Evolutionary conservation across 23 red algal genomes (phyloP).

Genomic region (Agarophyton chilense): DNA sequence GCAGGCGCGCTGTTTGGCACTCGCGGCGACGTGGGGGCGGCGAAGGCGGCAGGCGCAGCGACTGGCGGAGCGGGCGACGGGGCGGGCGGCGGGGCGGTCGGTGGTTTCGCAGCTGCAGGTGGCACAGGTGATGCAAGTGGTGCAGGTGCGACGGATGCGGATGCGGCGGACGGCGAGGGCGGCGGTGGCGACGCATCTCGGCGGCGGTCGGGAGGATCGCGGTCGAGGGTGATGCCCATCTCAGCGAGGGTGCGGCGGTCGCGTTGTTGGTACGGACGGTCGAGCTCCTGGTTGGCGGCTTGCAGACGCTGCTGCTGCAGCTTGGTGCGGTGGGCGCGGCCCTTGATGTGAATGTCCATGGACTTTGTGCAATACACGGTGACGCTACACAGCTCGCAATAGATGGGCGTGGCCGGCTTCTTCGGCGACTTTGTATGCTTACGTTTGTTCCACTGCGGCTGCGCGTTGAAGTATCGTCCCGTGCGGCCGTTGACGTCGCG

Average conservation of each 20-base stretch:
- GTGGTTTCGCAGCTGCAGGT: not conserved
- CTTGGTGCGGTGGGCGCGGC: not conserved
- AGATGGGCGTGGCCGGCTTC: not conserved
- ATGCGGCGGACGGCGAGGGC: not conserved
- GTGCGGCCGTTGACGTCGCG: not conserved
- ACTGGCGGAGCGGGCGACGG: not conserved
- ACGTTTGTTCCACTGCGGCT: not conserved
- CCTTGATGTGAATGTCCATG: slow-evolving; percentile 13
- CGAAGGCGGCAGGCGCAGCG: not conserved
- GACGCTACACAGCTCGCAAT: not conserved
- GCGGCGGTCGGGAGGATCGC: not conserved
- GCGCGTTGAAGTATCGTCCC: not conserved
- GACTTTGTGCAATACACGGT: not conserved
- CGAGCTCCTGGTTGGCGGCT: slow-evolving; percentile 5
- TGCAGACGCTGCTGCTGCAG: not conserved
- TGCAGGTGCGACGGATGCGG: not conserved
- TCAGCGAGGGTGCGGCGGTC: not conserved
- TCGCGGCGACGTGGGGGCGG: not conserved
- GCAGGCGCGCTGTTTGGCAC: not conserved
- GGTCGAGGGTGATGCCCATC: not conserved
- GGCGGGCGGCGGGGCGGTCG: not conserved
- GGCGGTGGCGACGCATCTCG: not conserved
- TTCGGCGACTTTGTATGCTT: not conserved
- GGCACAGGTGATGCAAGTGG: not conserved
- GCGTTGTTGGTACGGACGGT: not conserved